Conservation (phyloP, 2,329 filamentous ascomycete genomes). For the Botrytis deweyae region DNA sequence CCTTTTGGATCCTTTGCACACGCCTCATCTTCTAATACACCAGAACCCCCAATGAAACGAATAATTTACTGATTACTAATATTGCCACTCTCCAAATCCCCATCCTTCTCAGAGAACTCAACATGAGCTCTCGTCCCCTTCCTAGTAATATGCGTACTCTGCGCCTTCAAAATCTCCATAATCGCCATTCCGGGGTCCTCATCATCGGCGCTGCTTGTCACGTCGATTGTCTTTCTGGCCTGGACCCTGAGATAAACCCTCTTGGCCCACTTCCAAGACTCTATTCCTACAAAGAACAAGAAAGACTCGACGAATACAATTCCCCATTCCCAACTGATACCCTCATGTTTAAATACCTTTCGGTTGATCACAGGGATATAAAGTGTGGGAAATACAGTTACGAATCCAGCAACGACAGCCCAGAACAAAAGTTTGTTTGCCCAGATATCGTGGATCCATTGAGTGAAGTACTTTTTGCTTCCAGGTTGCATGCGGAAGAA, state of each 20-base stretch:
- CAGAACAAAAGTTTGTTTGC: constrained; percentile 71
- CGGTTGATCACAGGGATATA: constrained; percentile 70
- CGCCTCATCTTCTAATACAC: neutral
- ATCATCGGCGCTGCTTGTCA: no score
- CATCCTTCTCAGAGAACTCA: neutral
- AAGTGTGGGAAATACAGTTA: constrained; percentile 58
- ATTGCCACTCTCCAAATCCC: constrained; percentile 10
- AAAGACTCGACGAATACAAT: constrained; percentile 61
- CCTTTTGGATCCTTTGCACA: neutral
- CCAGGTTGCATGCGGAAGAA: constrained; percentile 74
- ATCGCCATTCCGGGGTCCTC: neutral
- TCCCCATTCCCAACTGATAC: constrained; percentile 69
- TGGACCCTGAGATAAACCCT: constrained; percentile 38
- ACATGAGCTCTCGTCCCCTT: neutral
- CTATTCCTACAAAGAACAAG: constrained; percentile 63
- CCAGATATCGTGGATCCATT: constrained; percentile 69
- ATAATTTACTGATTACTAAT: neutral
- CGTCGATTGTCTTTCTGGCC: neutral
- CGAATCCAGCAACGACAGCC: constrained; percentile 56
- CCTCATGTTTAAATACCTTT: constrained; percentile 63
- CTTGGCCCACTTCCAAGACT: constrained; percentile 68
- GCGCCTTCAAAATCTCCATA: constrained; percentile 2
- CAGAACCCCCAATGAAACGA: no score
- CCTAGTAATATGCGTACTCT: neutral
- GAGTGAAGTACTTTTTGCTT: constrained; percentile 58